Base-by-base conservation (phyloP, 768 basidiomycete species). In the Russula olivacea region DNA sequence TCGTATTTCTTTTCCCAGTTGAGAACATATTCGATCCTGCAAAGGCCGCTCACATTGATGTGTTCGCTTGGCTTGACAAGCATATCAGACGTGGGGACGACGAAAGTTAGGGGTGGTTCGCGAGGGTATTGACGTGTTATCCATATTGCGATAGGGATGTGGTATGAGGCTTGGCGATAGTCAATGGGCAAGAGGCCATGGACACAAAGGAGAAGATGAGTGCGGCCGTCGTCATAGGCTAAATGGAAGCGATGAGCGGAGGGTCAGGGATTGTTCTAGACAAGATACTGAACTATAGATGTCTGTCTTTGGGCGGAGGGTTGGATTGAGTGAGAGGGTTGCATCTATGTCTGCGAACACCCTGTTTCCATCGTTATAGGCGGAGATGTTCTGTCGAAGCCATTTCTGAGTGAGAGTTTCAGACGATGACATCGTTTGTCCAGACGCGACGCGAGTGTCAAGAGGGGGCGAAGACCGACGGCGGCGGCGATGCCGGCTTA, bases 191-290 rank as follows among this genome's bases (percentile, higher is more conserved):
- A 79, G 5, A 98, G 83, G 11, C 97, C 97, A 71, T 97, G 91
- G 3, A 96, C 69, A 67, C 92, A 93, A 61, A 98, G 85, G 30
- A 99, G 82, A 19, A 98, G 80, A 70, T 95, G 93, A 0, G 92
- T 88, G 41, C 96, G 85, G 52, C 97, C 97, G 67, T 97, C 93
- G 74, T 99, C 93, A 76, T 91, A 94, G 0, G 90, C 93, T 97
- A 71, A 45, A 58, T 66, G 53, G 64, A 38, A 48, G 63, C 61
- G 68, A 64, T 69, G 59, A 55, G 54, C 25, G 43, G 66, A 48
- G 56, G 51, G 65, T 52, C 63, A 57, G 40, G 21, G 53, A 40
- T 40, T 11, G 58, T 47, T 55, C 58, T 64, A 48, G 63, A 21
- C 59, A 56, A 36, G 45, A 14, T 53, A 76, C 75, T 72, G 71